Conservation (phyloP, 192 early-diverging fungal species). For the Kickxella alabastrina region DNA sequence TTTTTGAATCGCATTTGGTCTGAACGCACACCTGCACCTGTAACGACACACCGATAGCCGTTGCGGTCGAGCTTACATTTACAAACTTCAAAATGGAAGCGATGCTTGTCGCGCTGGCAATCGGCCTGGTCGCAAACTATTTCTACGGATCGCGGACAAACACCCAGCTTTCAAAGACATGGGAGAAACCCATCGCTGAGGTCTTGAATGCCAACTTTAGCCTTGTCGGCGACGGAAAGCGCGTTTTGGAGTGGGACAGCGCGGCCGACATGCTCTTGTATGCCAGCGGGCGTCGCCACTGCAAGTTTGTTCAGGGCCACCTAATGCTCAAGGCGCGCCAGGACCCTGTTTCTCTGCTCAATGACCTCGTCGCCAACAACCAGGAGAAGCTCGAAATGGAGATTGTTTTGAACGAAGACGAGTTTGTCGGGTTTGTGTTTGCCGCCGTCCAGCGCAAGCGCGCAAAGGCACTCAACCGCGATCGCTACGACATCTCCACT, state of each 20-base stretch:
- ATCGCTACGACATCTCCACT: conserved; percentile 61
- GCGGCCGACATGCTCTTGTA: conserved; percentile 73
- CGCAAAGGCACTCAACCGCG: conserved; percentile 54
- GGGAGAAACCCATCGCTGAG: conserved; percentile 35
- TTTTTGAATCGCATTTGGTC: no score
- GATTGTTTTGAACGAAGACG: conserved; percentile 49
- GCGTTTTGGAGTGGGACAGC: conserved; percentile 59
- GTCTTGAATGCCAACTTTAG: conserved; percentile 65
- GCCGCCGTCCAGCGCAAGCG: conserved; percentile 58
- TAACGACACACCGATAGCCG: no score
- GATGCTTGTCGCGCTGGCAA: conserved; percentile 16
- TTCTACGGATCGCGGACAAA: conserved; percentile 46
- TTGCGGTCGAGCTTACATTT: conserved; percentile 15
- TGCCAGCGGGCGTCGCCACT: conserved; percentile 66
- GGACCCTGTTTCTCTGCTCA: conserved; percentile 45
- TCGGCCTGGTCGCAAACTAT: conserved; percentile 47
- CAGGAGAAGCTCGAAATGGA: conserved; percentile 39
- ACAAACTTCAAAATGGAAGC: conserved; percentile 35
- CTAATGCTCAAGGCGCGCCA: conserved; percentile 49
- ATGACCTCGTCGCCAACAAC: conserved; percentile 38
- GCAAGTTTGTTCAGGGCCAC: conserved; percentile 66
- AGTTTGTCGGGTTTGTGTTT: conserved; percentile 60
- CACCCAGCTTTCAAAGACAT: conserved; percentile 10
- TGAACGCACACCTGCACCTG: no score
- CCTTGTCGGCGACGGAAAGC: conserved; percentile 60